These are phyloP conservation scores for Kalmusia sp. DNA, from an alignment of 2,329 filamentous ascomycete genomes.

Conservation along the genomic window DNA sequence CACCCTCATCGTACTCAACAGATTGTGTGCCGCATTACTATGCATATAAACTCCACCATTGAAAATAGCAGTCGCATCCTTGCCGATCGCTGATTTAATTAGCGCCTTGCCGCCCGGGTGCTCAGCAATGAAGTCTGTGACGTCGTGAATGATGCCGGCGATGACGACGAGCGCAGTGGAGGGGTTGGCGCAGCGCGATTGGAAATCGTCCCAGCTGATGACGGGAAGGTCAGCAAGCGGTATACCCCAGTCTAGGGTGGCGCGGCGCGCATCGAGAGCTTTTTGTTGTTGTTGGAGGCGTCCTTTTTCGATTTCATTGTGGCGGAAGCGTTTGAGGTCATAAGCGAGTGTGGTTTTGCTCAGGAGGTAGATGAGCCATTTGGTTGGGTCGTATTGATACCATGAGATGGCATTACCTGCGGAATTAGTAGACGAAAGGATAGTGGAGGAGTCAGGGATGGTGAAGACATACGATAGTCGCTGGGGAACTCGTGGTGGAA, in stretches of 20 bases:
- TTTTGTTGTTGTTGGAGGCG: conserved; percentile 50
- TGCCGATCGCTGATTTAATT: conserved; percentile 44
- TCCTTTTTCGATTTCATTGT: conserved; percentile 51
- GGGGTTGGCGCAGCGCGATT: conserved; percentile 31
- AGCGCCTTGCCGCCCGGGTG: conserved; percentile 49
- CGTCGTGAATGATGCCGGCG: conserved; percentile 48
- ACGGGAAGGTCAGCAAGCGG: conserved; percentile 47
- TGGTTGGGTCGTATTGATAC: conserved; percentile 51
- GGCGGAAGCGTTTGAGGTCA: conserved; percentile 49
- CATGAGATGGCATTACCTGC: conserved; percentile 46
- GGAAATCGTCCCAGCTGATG: conserved; percentile 48
- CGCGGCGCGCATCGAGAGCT: conserved; percentile 44
- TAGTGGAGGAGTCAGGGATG: background rate
- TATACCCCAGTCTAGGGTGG: conserved; percentile 47
- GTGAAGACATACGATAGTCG: conserved; percentile 43
- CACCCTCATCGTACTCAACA: conserved; percentile 48
- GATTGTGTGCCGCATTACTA: conserved; percentile 49
- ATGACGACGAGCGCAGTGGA: conserved; percentile 40
- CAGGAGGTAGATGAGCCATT: conserved; percentile 48
- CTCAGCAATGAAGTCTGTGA: conserved; percentile 43
- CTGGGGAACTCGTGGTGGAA: conserved; percentile 52
- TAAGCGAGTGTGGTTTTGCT: conserved; percentile 41
- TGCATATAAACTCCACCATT: conserved; percentile 51
- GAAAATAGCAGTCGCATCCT: conserved; percentile 49
- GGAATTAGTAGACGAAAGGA: background rate